Evolutionary conservation across 202 grass and related monocot species (phyloP).

Genomic region (Digitaria exilis): DNA sequence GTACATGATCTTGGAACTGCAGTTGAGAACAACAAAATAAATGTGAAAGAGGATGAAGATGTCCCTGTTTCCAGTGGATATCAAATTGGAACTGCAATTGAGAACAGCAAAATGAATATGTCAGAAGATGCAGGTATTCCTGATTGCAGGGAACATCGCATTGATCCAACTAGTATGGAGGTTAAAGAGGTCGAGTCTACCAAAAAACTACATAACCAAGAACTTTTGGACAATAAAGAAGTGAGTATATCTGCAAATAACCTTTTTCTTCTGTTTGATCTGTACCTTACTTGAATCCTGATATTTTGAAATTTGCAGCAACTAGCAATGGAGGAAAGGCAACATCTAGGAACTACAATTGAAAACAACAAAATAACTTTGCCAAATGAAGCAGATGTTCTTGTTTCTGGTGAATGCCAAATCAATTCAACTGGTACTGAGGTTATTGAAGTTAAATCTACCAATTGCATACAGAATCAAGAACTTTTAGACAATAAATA

Average conservation of each 20-base stretch:
- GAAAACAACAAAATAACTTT: slow-evolving; percentile 31
- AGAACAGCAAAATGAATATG: slow-evolving; percentile 19
- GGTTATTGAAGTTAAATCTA: slow-evolving; percentile 22
- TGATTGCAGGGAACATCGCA: slow-evolving; percentile 7
- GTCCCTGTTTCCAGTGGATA: slow-evolving; percentile 24
- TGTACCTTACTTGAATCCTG: slow-evolving; percentile 19
- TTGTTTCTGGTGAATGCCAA: slow-evolving; percentile 22
- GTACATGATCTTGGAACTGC: slow-evolving; percentile 20
- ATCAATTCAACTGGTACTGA: not conserved
- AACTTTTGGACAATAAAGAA: slow-evolving; percentile 34
- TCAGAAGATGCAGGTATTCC: slow-evolving; percentile 19
- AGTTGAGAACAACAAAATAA: slow-evolving; percentile 14
- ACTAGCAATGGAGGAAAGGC: slow-evolving; percentile 32
- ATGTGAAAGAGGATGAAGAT: slow-evolving; percentile 16
- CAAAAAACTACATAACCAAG: slow-evolving; percentile 26
- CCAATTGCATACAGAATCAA: slow-evolving; percentile 28
- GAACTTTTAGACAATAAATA: slow-evolving; percentile 28
- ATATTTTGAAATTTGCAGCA: slow-evolving; percentile 42
- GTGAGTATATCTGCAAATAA: slow-evolving; percentile 36
- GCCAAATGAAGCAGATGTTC: not conserved
- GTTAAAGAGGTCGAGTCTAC: slow-evolving; percentile 34
- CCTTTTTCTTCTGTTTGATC: slow-evolving; percentile 19
- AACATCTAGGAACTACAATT: slow-evolving; percentile 16
- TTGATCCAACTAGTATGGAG: not conserved
- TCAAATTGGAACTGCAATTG: slow-evolving; percentile 22